A percentile compares a stretch with the other conserved stretches of the same genome.
Evolutionary conservation across 2,329 filamentous ascomycete genomes (phyloP).

Genomic region (Fusarium torulosum): DNA sequence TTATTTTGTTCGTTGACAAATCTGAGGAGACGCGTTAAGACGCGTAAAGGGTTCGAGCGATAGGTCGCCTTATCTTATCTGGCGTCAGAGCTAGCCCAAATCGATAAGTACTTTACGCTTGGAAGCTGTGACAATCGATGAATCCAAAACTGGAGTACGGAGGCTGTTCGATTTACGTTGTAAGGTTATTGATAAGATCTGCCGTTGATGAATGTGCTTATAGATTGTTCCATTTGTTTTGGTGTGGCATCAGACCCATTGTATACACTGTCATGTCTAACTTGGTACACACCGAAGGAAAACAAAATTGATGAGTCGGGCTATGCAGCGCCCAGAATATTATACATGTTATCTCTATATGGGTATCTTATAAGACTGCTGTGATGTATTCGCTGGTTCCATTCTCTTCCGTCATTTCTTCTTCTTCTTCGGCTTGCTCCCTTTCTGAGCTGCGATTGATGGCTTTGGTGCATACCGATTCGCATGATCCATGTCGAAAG

Average conservation of each 20-base stretch:
- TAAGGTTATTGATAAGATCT: too few species aligned
- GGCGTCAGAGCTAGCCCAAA: background rate
- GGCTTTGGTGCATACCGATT: conserved; percentile 69
- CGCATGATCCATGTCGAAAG: conserved; percentile 84
- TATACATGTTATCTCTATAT: conserved; percentile 17
- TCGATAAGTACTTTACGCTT: background rate
- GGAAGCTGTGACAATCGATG: too few species aligned
- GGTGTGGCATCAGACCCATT: too few species aligned
- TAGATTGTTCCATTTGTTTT: background rate
- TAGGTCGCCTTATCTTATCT: conserved; percentile 30
- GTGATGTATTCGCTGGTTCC: background rate
- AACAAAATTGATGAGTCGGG: background rate
- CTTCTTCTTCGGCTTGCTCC: conserved; percentile 59
- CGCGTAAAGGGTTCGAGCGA: conserved; percentile 38
- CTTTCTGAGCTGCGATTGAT: conserved; percentile 47
- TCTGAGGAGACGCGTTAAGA: conserved; percentile 38
- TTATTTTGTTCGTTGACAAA: conserved; percentile 3
- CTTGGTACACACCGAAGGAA: too few species aligned
- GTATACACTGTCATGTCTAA: too few species aligned
- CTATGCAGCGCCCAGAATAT: background rate
- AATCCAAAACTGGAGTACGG: too few species aligned
- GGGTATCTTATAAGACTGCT: conserved; percentile 40
- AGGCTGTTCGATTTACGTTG: too few species aligned
- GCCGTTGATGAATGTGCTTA: too few species aligned
- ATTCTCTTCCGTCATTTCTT: conserved; percentile 47